These are phyloP conservation scores for Hygrocybe coccinea DNA, from an alignment of 768 basidiomycete species.

Conservation along the genomic window DNA sequence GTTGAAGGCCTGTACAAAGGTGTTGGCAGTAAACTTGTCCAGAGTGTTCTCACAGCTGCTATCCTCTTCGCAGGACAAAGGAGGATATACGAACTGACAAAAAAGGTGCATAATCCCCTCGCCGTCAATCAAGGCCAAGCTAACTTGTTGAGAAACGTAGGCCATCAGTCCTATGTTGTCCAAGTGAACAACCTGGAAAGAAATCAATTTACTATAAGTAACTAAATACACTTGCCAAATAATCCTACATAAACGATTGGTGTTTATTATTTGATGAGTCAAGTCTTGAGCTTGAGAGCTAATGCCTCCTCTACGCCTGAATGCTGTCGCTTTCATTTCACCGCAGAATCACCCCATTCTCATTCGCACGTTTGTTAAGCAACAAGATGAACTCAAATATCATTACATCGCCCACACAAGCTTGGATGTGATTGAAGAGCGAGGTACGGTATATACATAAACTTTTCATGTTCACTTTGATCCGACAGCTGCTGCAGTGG, in stretches of 20 bases:
- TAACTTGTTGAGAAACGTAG: not conserved
- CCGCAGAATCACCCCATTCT: constrained; percentile 79
- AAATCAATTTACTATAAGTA: no score
- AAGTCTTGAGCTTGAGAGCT: not conserved
- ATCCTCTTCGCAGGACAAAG: constrained; percentile 90
- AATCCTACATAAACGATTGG: no score
- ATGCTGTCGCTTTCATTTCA: constrained; percentile 83
- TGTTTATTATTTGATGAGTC: not conserved
- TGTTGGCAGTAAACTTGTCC: constrained; percentile 79
- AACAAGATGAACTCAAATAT: constrained; percentile 67
- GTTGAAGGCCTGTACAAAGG: constrained; percentile 84
- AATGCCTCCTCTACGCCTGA: constrained; percentile 68
- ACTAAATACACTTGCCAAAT: no score
- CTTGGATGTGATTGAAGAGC: constrained; percentile 87
- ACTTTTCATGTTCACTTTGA: constrained; percentile 1
- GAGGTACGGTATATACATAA: constrained; percentile 49
- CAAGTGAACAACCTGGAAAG: no score
- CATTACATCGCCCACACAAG: constrained; percentile 90
- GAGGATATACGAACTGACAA: constrained; percentile 72
- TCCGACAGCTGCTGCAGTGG: constrained; percentile 36
- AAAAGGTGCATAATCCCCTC: constrained; percentile 31
- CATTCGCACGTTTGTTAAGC: constrained; percentile 63
- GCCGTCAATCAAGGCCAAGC: not conserved
- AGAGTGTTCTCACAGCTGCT: constrained; percentile 89
- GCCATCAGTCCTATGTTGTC: not conserved